Base-by-base conservation (phyloP, 305 asterid species). In the Caryopteris hybrid region DNA sequence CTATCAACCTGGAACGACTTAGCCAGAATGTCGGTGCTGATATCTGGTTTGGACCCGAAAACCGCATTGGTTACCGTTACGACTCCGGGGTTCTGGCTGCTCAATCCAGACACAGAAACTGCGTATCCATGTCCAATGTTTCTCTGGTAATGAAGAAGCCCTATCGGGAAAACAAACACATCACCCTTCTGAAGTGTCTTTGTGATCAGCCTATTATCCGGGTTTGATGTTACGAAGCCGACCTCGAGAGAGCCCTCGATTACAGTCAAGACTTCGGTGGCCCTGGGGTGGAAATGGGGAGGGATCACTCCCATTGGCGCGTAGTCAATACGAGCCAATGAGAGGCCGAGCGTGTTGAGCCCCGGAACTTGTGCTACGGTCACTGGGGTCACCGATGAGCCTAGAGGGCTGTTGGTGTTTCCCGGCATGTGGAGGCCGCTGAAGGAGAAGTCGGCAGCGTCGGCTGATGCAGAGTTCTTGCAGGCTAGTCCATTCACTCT, bases 271-370 rank as follows among this genome's bases (percentile, higher is more conserved):
- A 25, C 4, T 25, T 25, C 31, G 31, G 31, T 25, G 31, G 31
- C 31, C 4, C 31, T 25, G 31, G 31, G 31, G 31, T 25, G 31
- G 31, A 25, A 25, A 25, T 25, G 31, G 4, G 31, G 31, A 25
- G 31, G 31, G 31, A 25, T 25, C 31, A 68, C 17, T 1, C 74
- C 74, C 64, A 20, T n/a, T 8, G 66, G 57, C 8, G 70, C 67
- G 1, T 42, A 61, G 20, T 74, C 78, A 1, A 69, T 33, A 3
- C 71, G 68, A 8, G 38, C 79, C 75, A 63, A 34, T 6, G 71
- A 68, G 63, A 74, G 63, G 3, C 71, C 75, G 3, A 68, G 74
- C 3, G 71, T 68, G 71, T 76, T 74, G 60, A 68, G 78, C 29
- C 78, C 78, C 1, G 78, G 70, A 20, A 68, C 21, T 46, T 46